Evolutionary conservation across 164 flowering plant species (phyloP), one percentile per base, ranked within the genome.

Genomic region (Akebia trifoliata): DNA sequence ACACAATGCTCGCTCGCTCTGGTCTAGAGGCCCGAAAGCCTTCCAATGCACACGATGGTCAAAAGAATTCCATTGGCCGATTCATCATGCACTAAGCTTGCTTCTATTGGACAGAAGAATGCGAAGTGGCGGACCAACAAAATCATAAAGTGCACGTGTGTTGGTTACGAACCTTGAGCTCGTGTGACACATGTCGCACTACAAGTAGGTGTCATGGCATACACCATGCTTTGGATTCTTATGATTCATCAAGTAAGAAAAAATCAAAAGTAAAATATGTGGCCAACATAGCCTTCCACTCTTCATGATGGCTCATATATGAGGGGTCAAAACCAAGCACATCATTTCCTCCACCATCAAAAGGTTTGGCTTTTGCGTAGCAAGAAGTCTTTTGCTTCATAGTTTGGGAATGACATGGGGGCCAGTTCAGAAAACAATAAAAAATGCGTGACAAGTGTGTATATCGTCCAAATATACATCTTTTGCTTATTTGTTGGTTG

Each of bases 141-240:
- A n/a, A n/a, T n/a, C n/a, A n/a, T n/a, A n/a, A n/a, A n/a, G n/a
- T n/a, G n/a, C n/a, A 6, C 22, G 48, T n/a, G 2, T 44, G 14
- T 44, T 44, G 25, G 11, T 44, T 44, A 18, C 21, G 6, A 28
- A 21, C 48, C 48, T 20, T 11, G 22, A 44, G 22, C 22, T 50
- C 37, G 4, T 45, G 53, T 40, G 67, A 54, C 40, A 35, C n/a
- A 46, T 46, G 43, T 54, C 52, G 28, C 48, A 20, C 48, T 44
- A 44, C 14, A 44, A 44, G 28, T 22, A n/a, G n/a, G n/a, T n/a
- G n/a, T n/a, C n/a, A n/a, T n/a, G n/a, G n/a, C n/a, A n/a, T n/a
- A n/a, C n/a, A n/a, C 32, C 45, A 57, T 42, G 51, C 44, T 51
- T 67, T 44, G 66, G 69, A 63, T 59, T 56, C 69, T 53, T 17